Evolutionary conservation across 495 filamentous ascomycete species (phyloP), one percentile per base, ranked within the genome.

Genomic region (Clohesyomyces aquaticus): DNA sequence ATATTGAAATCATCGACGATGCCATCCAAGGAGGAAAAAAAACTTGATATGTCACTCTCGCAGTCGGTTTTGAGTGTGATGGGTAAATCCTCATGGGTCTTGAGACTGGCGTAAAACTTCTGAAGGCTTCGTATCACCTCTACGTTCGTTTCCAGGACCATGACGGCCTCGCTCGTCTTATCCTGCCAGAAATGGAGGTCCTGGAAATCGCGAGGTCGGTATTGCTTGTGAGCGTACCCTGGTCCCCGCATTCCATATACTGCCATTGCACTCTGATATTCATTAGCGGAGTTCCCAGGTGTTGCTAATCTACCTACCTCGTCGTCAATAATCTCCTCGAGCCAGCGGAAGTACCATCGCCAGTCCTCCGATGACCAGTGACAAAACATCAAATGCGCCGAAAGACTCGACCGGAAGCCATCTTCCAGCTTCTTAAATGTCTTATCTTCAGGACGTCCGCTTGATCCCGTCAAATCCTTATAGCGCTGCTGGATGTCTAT

Each of bases 311-410:
- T 55, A 57, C 61, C 25, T 14, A 66, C 63, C 55, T 74, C 67
- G 28, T 61, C 48, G 27, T 78, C 73, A 22, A 78, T 68, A 1
- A 51, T 62, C 47, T 53, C 23, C 21, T 81, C 78, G 0, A 80
- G 66, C 66, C 68, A 77, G 12, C 71, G 47, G 42, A 81, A 70
- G 60, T 80, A 77, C 62, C 67, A 67, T 23, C 77, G 68, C 79
- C 79, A 81, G 26, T 76, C 73, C 48, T 78, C 75, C 0, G 51
- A 71, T 12, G 79, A 71, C 78, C 78, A 80, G 32, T 78, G 60
- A 46, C 73, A 75, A 55, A 67, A 74, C 28, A 77, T 51, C 23
- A 66, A 26, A 54, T 71, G 69, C 18, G 54, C 47, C 1, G 66
- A 21, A 0, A 71, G 42, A 47, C 52, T 66, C 2, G 66, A 63